Percentiles rank a stretch among this genome's conserved stretches.
These are phyloP conservation scores for Leccinum uliginosum DNA, from an alignment of 768 basidiomycete genomes.

Conservation along the genomic window DNA sequence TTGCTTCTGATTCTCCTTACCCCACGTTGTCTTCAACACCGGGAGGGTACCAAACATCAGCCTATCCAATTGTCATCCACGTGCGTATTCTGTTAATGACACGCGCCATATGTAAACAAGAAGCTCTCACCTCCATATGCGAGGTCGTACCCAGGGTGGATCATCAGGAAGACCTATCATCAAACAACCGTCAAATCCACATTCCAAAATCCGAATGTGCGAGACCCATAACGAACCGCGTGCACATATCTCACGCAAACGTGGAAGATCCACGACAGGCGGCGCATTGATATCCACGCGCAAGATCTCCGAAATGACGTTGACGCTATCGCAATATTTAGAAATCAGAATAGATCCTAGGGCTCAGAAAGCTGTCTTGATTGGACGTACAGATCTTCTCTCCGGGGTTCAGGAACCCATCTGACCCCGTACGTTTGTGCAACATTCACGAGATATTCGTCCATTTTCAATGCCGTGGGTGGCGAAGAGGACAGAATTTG, in stretches of 20 bases:
- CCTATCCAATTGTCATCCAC: constrained; percentile 30
- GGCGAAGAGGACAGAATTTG: constrained; percentile 48
- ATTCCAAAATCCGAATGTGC: neutral
- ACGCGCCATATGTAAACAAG: neutral
- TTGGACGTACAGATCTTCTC: constrained; percentile 56
- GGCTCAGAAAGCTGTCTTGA: neutral
- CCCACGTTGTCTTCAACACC: constrained; percentile 53
- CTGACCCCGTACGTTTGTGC: constrained; percentile 49
- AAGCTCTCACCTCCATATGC: constrained; percentile 66
- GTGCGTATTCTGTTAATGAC: constrained; percentile 4
- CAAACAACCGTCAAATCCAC: constrained; percentile 1
- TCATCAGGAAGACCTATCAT: constrained; percentile 64
- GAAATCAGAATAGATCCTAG: neutral
- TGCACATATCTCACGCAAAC: constrained; percentile 53
- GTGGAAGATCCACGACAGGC: constrained; percentile 51
- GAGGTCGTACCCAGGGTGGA: constrained; percentile 70
- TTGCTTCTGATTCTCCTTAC: constrained; percentile 51
- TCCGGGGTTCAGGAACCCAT: constrained; percentile 59
- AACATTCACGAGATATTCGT: constrained; percentile 51
- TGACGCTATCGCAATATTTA: constrained; percentile 37
- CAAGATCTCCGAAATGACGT: constrained; percentile 56
- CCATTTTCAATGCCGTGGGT: constrained; percentile 53
- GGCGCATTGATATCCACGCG: constrained; percentile 39
- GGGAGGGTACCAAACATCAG: constrained; percentile 63
- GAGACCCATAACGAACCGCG: constrained; percentile 44